Evolutionary conservation across 2,329 filamentous ascomycete genomes (phyloP).

Genomic region (Fusarium tjaetaba): DNA sequence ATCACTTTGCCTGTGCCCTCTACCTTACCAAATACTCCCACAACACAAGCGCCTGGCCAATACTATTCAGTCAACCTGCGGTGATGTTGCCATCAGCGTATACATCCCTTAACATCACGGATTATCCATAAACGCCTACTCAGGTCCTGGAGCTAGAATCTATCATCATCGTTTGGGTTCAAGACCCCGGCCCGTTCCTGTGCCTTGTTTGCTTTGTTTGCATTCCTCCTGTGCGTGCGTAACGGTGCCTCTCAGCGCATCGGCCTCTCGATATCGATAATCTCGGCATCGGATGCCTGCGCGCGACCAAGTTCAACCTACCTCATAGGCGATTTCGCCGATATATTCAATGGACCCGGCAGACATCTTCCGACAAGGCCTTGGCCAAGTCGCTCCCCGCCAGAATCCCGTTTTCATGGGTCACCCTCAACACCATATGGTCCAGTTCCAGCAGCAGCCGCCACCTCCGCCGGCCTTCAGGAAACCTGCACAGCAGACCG

Average conservation of each 20-base stretch:
- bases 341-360: constrained; percentile 64
- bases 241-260: constrained; percentile 26
- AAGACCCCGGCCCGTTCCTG: constrained; percentile 14
- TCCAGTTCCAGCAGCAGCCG: constrained; percentile 39
- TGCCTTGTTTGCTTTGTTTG: constrained; percentile 15
- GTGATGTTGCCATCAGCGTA: constrained; percentile 7
- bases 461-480: constrained; percentile 45
- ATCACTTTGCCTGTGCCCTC: constrained; percentile 4
- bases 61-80: not conserved
- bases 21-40: not conserved
- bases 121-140: constrained; percentile 5
- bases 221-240: constrained; percentile 13
- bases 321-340: constrained; percentile 6
- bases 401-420: constrained; percentile 46
- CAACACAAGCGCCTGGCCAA: constrained; percentile 19
- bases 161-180: constrained; percentile 8
- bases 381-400: constrained; percentile 57
- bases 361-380: constrained; percentile 68
- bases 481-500: constrained; percentile 45
- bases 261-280: constrained; percentile 29
- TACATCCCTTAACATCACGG: not conserved
- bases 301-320: constrained; percentile 3
- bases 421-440: constrained; percentile 41
- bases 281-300: constrained; percentile 19
- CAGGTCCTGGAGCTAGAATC: not conserved